These are phyloP conservation scores for Monosporascus ibericus DNA, from an alignment of 2,329 filamentous ascomycete genomes.

Conservation along the genomic window DNA sequence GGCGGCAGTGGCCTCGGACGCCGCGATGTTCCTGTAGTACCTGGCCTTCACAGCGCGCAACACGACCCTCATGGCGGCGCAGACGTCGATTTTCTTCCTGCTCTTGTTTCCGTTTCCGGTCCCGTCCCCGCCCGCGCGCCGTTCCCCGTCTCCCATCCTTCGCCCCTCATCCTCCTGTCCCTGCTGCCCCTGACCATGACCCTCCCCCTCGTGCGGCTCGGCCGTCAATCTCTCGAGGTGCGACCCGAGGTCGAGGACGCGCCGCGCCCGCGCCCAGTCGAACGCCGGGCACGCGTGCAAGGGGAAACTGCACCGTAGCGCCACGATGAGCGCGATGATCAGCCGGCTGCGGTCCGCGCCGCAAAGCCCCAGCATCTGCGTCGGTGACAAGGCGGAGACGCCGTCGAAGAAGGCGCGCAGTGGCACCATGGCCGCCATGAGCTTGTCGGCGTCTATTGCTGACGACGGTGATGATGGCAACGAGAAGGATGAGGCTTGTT, in stretches of 20 bases:
- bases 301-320: slow-evolving; percentile 41
- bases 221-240: slow-evolving; percentile 32
- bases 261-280: slow-evolving; percentile 33
- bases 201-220: slow-evolving; percentile 5
- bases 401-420: slow-evolving; percentile 28
- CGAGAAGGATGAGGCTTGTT: slow-evolving; percentile 8
- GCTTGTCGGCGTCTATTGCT: slow-evolving; percentile 14
- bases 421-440: slow-evolving; percentile 14
- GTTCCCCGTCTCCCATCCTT: slow-evolving; percentile 2
- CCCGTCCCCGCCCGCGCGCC: neutral
- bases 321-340: slow-evolving; percentile 35
- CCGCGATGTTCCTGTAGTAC: slow-evolving; percentile 35
- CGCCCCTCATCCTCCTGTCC: neutral
- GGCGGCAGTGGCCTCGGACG: slow-evolving; percentile 19
- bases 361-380: slow-evolving; percentile 31
- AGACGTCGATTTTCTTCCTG: slow-evolving; percentile 31
- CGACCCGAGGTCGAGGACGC: slow-evolving; percentile 31
- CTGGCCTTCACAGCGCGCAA: slow-evolving; percentile 40
- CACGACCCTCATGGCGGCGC: slow-evolving; percentile 40
- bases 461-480: slow-evolving; percentile 6
- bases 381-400: slow-evolving; percentile 15
- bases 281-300: slow-evolving; percentile 30
- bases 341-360: slow-evolving; percentile 38
- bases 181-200: slow-evolving; percentile 1
- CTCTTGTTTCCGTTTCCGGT: slow-evolving; percentile 6